A percentile compares a stretch with the other conserved stretches of the same genome.
phyloP scores from a whole-genome alignment of 768 basidiomycete species.

The Panaeolus cyanescens region DNA sequence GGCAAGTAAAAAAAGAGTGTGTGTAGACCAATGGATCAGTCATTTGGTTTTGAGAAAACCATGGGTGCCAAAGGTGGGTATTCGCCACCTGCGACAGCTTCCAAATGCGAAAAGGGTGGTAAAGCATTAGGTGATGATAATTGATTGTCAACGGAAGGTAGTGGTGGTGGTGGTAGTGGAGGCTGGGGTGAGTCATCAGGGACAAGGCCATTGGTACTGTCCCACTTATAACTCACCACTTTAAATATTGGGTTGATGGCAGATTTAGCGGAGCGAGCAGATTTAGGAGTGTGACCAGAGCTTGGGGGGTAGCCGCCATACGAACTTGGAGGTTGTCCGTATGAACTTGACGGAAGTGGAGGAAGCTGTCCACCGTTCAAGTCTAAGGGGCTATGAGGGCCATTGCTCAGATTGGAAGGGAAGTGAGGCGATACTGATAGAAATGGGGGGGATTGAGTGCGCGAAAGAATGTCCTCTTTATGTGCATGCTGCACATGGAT shows the following conservation, averaged over 20 bases:
- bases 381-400: slow-evolving; percentile 51
- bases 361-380: slow-evolving; percentile 48
- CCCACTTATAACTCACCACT: slow-evolving; percentile 70
- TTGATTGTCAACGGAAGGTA: slow-evolving; percentile 25
- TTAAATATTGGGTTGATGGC: slow-evolving; percentile 88
- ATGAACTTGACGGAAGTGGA: slow-evolving; percentile 44
- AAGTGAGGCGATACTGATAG: slow-evolving; percentile 36
- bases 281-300: slow-evolving; percentile 59
- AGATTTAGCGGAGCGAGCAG: slow-evolving; percentile 69
- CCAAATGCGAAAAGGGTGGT: slow-evolving; percentile 80
- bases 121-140: slow-evolving; percentile 49
- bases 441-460: slow-evolving; percentile 39
- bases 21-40: slow-evolving; percentile 29
- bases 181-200: slow-evolving; percentile 47
- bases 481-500: slow-evolving; percentile 47
- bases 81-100: slow-evolving; percentile 80
- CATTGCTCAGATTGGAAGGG: slow-evolving; percentile 37
- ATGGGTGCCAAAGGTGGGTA: slow-evolving; percentile 74
- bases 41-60: slow-evolving; percentile 58
- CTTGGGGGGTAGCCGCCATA: slow-evolving; percentile 50
- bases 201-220: slow-evolving; percentile 34
- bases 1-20: slow-evolving; percentile 23
- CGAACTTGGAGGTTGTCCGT: slow-evolving; percentile 35
- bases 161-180: slow-evolving; percentile 58
- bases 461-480: slow-evolving; percentile 32